phyloP scores from a whole-genome alignment of 805 yeast species.

The Candida nanaspora region DNA sequence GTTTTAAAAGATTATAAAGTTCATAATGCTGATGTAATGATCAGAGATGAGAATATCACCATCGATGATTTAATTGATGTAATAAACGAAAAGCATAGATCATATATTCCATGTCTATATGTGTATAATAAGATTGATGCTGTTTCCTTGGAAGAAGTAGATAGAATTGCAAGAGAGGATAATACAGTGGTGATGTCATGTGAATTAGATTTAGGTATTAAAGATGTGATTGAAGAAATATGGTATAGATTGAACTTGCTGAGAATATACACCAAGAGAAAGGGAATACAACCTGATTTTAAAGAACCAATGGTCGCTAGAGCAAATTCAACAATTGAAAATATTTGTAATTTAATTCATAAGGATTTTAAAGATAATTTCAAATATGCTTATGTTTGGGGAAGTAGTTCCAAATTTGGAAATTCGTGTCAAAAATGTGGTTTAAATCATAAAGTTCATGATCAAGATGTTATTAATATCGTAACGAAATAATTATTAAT shows the following conservation, averaged over 20 bases:
- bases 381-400: conserved; percentile 96
- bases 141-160: conserved; percentile 90
- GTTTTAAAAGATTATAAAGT: conserved; percentile 81
- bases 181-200: conserved; percentile 93
- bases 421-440: conserved; percentile 98
- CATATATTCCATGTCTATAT: conserved; percentile 85
- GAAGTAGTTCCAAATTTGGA: conserved; percentile 71
- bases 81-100: conserved; percentile 79
- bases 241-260: conserved; percentile 82
- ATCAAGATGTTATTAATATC: conserved; percentile 90
- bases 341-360: conserved; percentile 87
- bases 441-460: conserved; percentile 69
- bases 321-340: conserved; percentile 67
- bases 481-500: conserved; percentile 57
- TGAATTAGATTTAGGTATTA: conserved; percentile 77
- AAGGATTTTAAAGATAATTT: conserved; percentile 88
- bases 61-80: conserved; percentile 92
- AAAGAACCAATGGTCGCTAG: conserved; percentile 90
- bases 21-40: conserved; percentile 88
- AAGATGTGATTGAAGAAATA: conserved; percentile 84
- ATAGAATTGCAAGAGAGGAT: conserved; percentile 85
- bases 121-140: conserved; percentile 95
- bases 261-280: conserved; percentile 80
- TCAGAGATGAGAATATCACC: conserved; percentile 83
- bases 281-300: conserved; percentile 69